These are phyloP conservation scores for Ceratocystis variospora DNA, from an alignment of 2,329 filamentous ascomycete species.

Conservation along the genomic window DNA sequence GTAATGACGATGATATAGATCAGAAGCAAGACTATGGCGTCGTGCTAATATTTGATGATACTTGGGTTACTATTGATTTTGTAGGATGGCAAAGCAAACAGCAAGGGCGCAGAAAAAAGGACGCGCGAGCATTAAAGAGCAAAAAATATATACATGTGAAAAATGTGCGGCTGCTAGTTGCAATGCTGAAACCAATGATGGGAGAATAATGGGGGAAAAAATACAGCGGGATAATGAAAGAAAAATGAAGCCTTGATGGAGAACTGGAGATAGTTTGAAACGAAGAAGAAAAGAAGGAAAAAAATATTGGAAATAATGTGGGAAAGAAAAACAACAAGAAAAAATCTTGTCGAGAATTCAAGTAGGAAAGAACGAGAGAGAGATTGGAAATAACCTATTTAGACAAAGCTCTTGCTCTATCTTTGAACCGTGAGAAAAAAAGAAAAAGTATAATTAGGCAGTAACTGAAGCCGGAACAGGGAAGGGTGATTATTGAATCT, in stretches of 20 bases:
- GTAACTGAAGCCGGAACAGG: constrained; percentile 1
- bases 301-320: not conserved
- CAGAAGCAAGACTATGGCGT: not conserved
- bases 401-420: not conserved
- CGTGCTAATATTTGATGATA: not conserved
- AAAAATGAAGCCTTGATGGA: not conserved
- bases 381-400: constrained; percentile 1
- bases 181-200: not conserved
- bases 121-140: not conserved
- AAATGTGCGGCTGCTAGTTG: not conserved
- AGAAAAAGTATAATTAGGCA: not conserved
- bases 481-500: not conserved
- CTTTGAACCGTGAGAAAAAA: not conserved
- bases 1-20: constrained; percentile 4
- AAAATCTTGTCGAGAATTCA: not conserved
- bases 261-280: not conserved
- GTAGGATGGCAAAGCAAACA: not conserved
- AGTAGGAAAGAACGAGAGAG: not conserved
- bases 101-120: not conserved
- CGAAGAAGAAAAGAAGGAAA: not conserved
- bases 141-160: not conserved
- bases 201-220: not conserved
- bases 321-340: not conserved
- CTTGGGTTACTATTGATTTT: constrained; percentile 1
- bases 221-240: not conserved